Base-by-base conservation (phyloP, 148 eudicot species). In the Tetragonia tetragonoides region DNA sequence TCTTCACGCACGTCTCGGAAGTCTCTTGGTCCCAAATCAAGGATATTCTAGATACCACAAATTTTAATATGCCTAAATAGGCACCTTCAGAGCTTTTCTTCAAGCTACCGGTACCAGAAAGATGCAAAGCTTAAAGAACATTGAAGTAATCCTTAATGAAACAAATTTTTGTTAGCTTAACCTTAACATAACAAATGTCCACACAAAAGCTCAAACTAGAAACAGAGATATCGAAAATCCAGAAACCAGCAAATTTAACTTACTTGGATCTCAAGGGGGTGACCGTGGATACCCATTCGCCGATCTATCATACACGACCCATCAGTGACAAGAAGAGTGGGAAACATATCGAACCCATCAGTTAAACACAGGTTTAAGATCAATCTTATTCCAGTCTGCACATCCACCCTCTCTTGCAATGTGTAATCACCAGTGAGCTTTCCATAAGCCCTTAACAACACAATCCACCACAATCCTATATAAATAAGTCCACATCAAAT, bases 251-350 rank as follows among this genome's bases (percentile, higher is more conserved):
- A 71, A 3, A 68, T 57, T 75, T 62, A 79, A 83, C 92, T 81
- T 81, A 94, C 98, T 83, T 94, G 97, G 77, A 94, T 94, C 86
- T 94, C 98, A 78, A 94, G 88, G 54, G 98, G 98, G 77, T 94
- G 98, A 51, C 98, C 98, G 83, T 94, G 98, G 75, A 94, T 92
- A 74, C 98, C 98, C 98, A 94, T 94, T 12, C 98, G 91, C 7
- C 98, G 89, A 86, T 94, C 98, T 64, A 94, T 94, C 98, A 94
- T 94, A 72, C 98, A 94, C 53, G 98, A 94, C 51, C 98, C 98
- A 89, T 94, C 97, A 76, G 98, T 94, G 80, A 92, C 98, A 42
- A 94, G 85, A 65, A 94, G 87, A 68, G 98, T 87, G 74, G 98
- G 98, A 81, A 94, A 94, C 98, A 94, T 94, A 85, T 94, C 98